Base-by-base conservation (phyloP, 805 yeast genomes). In the Pachysolen tannophilus region DNA sequence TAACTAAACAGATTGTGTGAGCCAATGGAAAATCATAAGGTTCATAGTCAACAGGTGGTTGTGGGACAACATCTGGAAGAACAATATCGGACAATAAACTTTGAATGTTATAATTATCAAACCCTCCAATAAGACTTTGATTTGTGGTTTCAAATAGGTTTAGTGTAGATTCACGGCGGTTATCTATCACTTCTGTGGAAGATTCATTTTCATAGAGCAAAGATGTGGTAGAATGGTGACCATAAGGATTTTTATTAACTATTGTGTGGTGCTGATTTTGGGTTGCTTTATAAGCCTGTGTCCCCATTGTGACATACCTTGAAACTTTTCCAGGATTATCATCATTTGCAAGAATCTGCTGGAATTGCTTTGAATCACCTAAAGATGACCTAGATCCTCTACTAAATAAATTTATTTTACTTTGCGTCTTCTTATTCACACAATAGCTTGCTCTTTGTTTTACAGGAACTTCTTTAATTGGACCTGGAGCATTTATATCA, bases 21-120 rank as follows among this genome's bases (percentile, higher is more conserved):
- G 81, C 66, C 46, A 92, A 68, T 11, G 98, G 86, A 48, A 63
- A 85, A 0, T 78, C 82, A 58, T 71, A 85, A 4, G 98, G 97
- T 65, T 83, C 88, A 62, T 76, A 88, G 41, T 74, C 82, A 13
- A 78, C 72, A 1, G 95, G 95, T 1, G 97, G 97, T 54, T 90
- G 97, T 2, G 94, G 84, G 11, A 88, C 82, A 20, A 76, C 83
- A 49, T 82, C 83, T 8, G 87, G 82, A 46, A 78, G 84, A 38
- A 82, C 69, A 13, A 77, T 52, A 35, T 72, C 75, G 2, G 78
- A 63, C 26, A 76, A 72, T 43, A 83, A 56, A 3, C 79, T 67
- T 21, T 61, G 63, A 6, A 70, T 54, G 6, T 58, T 48, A 15
- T 16, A 32, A 24, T 47, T 56, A 26, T 60, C 68, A 11, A 58